Conservation (phyloP, 2,329 filamentous ascomycete species). For the Trichoderma guizhouense region DNA sequence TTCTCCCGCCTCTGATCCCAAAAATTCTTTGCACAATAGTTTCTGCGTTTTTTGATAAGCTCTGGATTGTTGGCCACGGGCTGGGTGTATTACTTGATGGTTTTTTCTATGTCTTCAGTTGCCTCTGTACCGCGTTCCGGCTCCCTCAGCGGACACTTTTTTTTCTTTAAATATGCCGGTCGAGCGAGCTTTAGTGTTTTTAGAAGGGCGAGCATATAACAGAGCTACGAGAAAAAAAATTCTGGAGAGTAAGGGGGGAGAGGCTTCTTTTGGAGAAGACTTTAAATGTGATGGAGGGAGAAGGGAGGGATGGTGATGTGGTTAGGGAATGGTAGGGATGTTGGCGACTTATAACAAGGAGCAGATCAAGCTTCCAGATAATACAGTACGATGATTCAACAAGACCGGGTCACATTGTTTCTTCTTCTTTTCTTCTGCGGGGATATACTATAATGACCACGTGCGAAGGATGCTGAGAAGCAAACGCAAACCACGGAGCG, state of each 20-base stretch:
- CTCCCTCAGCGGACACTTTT: slow-evolving; percentile 8
- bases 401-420: background rate
- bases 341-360: slow-evolving; percentile 32
- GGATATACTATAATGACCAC: background rate
- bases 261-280: background rate
- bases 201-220: slow-evolving; percentile 16
- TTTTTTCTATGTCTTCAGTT: slow-evolving; percentile 32
- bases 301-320: slow-evolving; percentile 20
- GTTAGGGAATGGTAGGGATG: slow-evolving; percentile 22
- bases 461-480: background rate
- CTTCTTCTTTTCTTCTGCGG: background rate
- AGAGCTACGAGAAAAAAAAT: slow-evolving; percentile 18
- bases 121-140: slow-evolving; percentile 26
- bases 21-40: slow-evolving; percentile 36
- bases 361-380: slow-evolving; percentile 33
- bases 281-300: slow-evolving; percentile 2
- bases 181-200: slow-evolving; percentile 11
- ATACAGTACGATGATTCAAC: slow-evolving; percentile 38
- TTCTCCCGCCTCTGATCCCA: slow-evolving; percentile 24
- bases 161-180: slow-evolving; percentile 1
- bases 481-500: background rate
- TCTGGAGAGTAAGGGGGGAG: slow-evolving; percentile 23
- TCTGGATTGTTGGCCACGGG: slow-evolving; percentile 31
- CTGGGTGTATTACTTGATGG: slow-evolving; percentile 38
- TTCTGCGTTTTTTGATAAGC: slow-evolving; percentile 26